Conservation (phyloP, 306 rosid genomes). For the Sicyos baderoa region DNA sequence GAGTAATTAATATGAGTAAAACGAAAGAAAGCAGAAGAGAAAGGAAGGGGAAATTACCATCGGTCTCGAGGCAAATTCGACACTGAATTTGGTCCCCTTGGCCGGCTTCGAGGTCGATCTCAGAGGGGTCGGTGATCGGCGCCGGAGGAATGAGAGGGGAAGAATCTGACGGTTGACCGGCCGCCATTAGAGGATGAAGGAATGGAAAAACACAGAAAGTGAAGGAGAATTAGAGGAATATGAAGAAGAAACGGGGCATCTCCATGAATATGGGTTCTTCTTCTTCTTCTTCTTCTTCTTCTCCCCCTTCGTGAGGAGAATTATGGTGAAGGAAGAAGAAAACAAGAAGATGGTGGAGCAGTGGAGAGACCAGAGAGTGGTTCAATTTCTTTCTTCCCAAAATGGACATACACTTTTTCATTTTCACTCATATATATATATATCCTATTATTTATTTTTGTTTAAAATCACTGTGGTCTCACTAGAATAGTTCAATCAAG, state of each 20-base stretch:
- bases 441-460: too few species aligned
- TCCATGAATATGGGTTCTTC: not conserved
- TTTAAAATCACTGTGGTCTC: too few species aligned
- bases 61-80: constrained; percentile 96
- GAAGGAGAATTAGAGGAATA: constrained; percentile 13
- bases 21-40: constrained; percentile 6
- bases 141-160: constrained; percentile 70
- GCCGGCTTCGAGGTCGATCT: constrained; percentile 98
- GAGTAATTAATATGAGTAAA: not conserved
- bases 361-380: not conserved
- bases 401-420: too few species aligned
- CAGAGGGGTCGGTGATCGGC: constrained; percentile 44
- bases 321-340: not conserved
- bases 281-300: not conserved
- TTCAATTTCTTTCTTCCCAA: too few species aligned
- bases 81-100: constrained; percentile 93
- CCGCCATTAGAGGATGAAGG: constrained; percentile 42
- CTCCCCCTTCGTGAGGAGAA: not conserved
- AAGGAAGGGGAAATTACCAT: constrained; percentile 41
- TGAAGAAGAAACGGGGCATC: not conserved
- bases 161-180: constrained; percentile 49
- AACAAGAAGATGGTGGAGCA: not conserved
- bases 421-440: too few species aligned
- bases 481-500: too few species aligned
- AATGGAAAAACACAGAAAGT: constrained; percentile 5